These are phyloP conservation scores for Oryza punctata DNA, from an alignment of 176 grass and related monocot species.

Conservation along the genomic window DNA sequence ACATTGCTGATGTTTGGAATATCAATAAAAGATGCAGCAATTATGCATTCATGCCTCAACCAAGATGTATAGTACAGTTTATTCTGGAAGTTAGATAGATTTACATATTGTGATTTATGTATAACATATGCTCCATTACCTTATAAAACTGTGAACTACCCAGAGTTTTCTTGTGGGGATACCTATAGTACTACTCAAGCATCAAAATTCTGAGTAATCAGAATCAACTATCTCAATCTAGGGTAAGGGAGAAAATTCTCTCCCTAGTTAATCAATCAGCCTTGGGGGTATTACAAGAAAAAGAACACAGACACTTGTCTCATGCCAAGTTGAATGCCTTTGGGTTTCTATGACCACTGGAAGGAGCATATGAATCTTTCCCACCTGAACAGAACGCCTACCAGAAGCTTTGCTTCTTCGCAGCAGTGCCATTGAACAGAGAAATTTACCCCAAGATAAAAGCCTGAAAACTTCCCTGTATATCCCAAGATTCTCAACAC, in stretches of 20 bases:
- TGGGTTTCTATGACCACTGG: neutral
- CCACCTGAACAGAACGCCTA: conserved; percentile 22
- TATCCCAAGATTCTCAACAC: neutral
- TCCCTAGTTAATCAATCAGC: conserved; percentile 31
- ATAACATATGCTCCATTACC: conserved; percentile 17
- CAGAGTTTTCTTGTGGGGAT: neutral
- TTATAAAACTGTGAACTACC: neutral
- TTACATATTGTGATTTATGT: neutral
- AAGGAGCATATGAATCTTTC: conserved; percentile 1
- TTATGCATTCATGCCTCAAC: neutral
- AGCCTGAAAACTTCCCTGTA: conserved; percentile 36
- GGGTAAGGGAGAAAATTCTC: conserved; percentile 22
- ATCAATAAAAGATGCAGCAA: neutral
- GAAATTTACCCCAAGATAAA: conserved; percentile 23
- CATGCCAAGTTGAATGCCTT: conserved; percentile 33
- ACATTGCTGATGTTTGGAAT: too few relatives aligned
- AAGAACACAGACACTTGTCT: conserved; percentile 18
- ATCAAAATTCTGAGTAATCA: conserved; percentile 18
- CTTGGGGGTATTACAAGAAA: conserved; percentile 28
- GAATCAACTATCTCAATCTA: conserved; percentile 40
- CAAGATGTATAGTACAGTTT: neutral
- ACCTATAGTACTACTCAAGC: neutral
- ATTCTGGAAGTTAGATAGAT: neutral
- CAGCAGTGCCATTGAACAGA: neutral
- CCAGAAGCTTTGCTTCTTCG: conserved; percentile 36